Evolutionary conservation across 2,329 filamentous ascomycete species (phyloP).

Genomic region (Trichophaea hybrida): DNA sequence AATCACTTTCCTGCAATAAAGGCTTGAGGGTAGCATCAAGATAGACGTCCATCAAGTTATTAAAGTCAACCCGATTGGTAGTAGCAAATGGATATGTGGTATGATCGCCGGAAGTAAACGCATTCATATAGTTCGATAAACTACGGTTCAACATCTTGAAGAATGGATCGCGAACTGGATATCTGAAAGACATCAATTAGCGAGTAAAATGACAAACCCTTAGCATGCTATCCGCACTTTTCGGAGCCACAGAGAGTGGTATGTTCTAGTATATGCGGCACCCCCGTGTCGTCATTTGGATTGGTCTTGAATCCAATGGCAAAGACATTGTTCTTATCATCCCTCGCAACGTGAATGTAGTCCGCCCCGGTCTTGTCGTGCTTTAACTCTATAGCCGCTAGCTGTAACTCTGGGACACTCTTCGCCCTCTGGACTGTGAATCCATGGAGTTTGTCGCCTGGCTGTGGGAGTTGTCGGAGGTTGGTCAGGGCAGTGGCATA

Average conservation of each 20-base stretch:
- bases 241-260: constrained; percentile 91
- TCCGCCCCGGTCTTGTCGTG: constrained; percentile 94
- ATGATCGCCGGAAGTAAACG: constrained; percentile 89
- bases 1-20: constrained; percentile 77
- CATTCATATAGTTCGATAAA: constrained; percentile 99
- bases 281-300: constrained; percentile 85
- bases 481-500: constrained; percentile 49
- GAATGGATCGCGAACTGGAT: constrained; percentile 95
- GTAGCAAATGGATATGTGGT: constrained; percentile 97
- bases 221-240: constrained; percentile 44
- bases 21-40: constrained; percentile 87
- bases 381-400: constrained; percentile 77
- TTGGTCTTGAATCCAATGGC: constrained; percentile 99
- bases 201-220: not conserved
- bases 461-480: constrained; percentile 49
- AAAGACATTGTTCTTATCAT: constrained; percentile 98
- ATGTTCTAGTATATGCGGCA: constrained; percentile 95
- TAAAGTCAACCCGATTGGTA: constrained; percentile 87
- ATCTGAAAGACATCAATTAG: constrained; percentile 39
- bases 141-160: constrained; percentile 99
- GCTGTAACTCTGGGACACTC: constrained; percentile 82
- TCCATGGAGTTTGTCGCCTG: constrained; percentile 77
- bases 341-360: constrained; percentile 84
- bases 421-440: constrained; percentile 83
- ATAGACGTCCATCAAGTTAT: constrained; percentile 92